Percentiles rank a stretch among this genome's conserved stretches.
These are phyloP conservation scores for Abrus precatorius DNA, from an alignment of 306 rosid species.

Conservation along the genomic window DNA sequence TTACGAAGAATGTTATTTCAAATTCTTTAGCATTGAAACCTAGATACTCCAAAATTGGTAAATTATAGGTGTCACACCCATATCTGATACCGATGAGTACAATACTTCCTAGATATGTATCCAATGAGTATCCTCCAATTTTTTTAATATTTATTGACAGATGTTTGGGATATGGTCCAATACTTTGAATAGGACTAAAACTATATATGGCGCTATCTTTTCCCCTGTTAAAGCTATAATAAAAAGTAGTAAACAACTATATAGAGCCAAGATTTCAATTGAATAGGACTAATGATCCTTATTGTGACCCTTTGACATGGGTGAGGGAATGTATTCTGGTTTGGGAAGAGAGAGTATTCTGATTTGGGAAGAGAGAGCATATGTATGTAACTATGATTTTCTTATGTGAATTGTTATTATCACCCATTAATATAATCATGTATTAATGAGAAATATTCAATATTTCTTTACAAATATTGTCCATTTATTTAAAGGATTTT, in stretches of 20 bases:
- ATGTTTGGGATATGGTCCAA: neutral
- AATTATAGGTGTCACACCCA: neutral
- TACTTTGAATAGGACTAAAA: neutral
- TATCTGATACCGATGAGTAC: neutral
- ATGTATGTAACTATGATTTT: neutral
- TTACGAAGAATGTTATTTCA: neutral
- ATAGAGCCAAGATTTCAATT: neutral
- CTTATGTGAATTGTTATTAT: neutral
- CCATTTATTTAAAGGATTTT: neutral
- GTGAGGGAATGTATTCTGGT: neutral
- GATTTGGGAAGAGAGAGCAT: neutral
- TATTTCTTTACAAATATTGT: conserved; percentile 3
- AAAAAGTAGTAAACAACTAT: neutral
- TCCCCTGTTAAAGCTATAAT: neutral
- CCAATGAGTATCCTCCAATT: neutral
- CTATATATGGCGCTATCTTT: neutral
- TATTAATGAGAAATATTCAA: conserved; percentile 11
- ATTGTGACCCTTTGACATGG: neutral
- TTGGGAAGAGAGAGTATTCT: neutral
- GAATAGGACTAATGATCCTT: neutral
- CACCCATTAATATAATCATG: neutral
- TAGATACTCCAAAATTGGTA: neutral
- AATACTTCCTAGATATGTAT: neutral
- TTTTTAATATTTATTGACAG: neutral
- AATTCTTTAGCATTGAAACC: neutral